phyloP scores from a whole-genome alignment of 768 basidiomycete species.

The Tulasnella sp. region DNA sequence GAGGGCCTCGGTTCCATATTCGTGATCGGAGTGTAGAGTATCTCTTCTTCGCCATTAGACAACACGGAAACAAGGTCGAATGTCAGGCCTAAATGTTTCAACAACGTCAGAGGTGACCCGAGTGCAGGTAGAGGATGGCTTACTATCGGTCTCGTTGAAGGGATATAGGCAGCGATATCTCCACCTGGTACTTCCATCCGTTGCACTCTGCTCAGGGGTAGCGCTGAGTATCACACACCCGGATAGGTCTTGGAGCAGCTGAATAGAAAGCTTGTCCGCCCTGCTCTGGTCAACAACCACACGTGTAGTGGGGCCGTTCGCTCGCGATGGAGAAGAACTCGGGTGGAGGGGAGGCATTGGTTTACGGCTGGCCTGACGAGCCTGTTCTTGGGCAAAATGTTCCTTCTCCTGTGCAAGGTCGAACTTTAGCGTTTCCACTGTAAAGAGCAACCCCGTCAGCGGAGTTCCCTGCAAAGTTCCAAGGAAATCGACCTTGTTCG shows the following conservation, averaged over 20 bases:
- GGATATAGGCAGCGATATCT: slow-evolving; percentile 8
- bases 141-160: not conserved
- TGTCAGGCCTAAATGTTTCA: slow-evolving; percentile 4
- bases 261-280: not conserved
- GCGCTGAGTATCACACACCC: not conserved
- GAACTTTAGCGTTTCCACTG: slow-evolving; percentile 25
- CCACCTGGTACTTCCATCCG: not conserved
- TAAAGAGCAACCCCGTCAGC: not conserved
- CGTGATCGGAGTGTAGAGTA: slow-evolving; percentile 54
- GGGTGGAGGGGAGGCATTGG: too few relatives aligned
- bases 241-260: not conserved
- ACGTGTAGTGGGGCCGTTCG: not conserved
- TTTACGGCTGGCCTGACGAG: not conserved
- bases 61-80: slow-evolving; percentile 21
- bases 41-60: slow-evolving; percentile 42
- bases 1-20: slow-evolving; percentile 31
- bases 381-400: slow-evolving; percentile 28
- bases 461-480: not conserved
- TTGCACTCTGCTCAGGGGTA: not conserved
- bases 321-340: not conserved
- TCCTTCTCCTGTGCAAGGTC: slow-evolving; percentile 37
- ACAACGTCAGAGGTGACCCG: not conserved
- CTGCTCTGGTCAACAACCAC: not conserved
- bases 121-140: not conserved
- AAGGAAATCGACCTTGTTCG: slow-evolving; percentile 33